Base-by-base conservation (phyloP, 768 basidiomycete species). In the Calocera viscosa region DNA sequence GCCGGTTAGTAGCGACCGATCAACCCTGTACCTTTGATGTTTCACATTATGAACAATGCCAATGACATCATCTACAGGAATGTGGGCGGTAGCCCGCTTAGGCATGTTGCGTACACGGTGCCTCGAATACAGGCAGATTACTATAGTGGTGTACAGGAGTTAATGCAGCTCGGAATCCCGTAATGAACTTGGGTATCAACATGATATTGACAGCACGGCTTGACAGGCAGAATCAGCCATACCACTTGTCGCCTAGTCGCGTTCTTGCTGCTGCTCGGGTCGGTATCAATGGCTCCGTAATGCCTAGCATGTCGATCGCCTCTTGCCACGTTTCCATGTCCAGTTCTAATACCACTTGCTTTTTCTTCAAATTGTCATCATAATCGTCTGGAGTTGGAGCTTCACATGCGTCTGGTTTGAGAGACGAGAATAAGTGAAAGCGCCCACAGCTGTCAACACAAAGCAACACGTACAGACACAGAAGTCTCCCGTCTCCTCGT, bases 241-340 rank as follows among this genome's bases (percentile, higher is more conserved):
- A 87, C 89, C 88, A 90, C 74, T 87, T 85, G 63, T 81, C 80
- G 10, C 85, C 86, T 1, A 85, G 76, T 68, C 78, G 82, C 28
- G 78, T 84, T 68, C 77, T 76, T 1, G 85, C 83, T 38, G 83
- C 80, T 2, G 83, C 80, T 38, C 94, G 82, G 70, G 86, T 84
- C 0, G 93, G 92, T 67, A 97, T 91, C 68, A 79, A 80, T 1
- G 90, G 80, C 68, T 87, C 80, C 0, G 76, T 86, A 71, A 97
- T 94, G 34, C 89, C 77, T 77, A 94, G 96, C 0, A 89, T 82
- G 69, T 92, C 83, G 71, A 91, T 96, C 8, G 95, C 93, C 12
- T 87, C 94, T 83, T 82, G 77, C 94, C 94, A 99, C 0, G 88
- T 87, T 2, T 84, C 82, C 85, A 90, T 87, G 70, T 95, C 94